Conservation (phyloP, 441 rosid genomes). For the Isatis lusitanica region DNA sequence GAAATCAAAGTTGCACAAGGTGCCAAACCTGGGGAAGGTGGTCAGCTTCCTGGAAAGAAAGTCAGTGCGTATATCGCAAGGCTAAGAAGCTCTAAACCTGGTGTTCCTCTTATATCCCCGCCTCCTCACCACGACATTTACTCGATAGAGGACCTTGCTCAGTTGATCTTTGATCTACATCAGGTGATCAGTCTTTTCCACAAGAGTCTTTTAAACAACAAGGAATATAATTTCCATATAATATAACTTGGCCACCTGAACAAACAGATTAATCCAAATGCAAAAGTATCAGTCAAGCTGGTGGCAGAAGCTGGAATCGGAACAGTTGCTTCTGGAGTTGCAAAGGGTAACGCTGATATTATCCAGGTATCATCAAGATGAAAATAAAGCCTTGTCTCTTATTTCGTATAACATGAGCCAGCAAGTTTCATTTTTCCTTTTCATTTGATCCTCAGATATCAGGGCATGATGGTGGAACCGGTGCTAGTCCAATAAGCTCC, state of each 20-base stretch:
- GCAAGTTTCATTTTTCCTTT: slow-evolving; percentile 13
- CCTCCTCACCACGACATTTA: slow-evolving; percentile 99
- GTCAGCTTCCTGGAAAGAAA: slow-evolving; percentile 98
- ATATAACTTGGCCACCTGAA: slow-evolving; percentile 16
- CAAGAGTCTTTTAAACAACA: neutral
- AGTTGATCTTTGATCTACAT: slow-evolving; percentile 93
- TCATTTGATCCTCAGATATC: slow-evolving; percentile 66
- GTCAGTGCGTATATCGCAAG: slow-evolving; percentile 98
- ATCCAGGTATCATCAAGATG: slow-evolving; percentile 68
- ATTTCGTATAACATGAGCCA: neutral
- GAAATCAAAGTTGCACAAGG: slow-evolving; percentile 99
- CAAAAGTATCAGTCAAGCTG: slow-evolving; percentile 97
- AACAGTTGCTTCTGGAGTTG: slow-evolving; percentile 98
- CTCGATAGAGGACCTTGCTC: slow-evolving; percentile 99
- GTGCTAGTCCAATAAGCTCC: slow-evolving; percentile 98
- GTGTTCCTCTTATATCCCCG: slow-evolving; percentile 99
- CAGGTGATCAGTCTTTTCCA: slow-evolving; percentile 59
- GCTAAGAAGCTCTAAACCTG: slow-evolving; percentile 95
- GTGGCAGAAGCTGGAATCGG: slow-evolving; percentile 99
- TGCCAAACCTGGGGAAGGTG: slow-evolving; percentile 99
- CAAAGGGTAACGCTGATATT: slow-evolving; percentile 97
- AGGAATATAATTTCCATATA: neutral
- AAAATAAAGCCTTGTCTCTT: neutral
- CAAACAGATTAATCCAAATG: slow-evolving; percentile 86
- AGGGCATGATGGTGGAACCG: slow-evolving; percentile 99